Conservation (phyloP, 208 protist species). For the Leishmania guyanensis region DNA sequence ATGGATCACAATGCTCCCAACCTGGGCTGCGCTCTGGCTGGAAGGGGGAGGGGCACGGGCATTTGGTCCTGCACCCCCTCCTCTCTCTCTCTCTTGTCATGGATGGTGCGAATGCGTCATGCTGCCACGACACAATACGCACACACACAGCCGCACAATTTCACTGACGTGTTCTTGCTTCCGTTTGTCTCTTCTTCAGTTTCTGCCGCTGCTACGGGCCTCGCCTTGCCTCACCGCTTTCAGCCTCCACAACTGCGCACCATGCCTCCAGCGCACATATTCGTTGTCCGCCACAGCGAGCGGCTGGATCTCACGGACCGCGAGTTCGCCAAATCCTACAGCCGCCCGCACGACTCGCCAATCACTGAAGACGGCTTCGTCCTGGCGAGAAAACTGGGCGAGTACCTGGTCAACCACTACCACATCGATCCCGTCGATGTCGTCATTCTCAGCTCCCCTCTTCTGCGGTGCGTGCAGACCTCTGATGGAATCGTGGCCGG, state of each 20-base stretch:
- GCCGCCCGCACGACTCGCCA: conserved; percentile 62
- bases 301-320: conserved; percentile 51
- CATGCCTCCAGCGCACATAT: conserved; percentile 40
- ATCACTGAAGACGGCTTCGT: conserved; percentile 51
- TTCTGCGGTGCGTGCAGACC: conserved; percentile 59
- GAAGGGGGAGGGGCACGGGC: not conserved
- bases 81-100: not conserved
- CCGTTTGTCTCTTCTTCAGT: not conserved
- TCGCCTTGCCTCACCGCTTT: not conserved
- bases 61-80: not conserved
- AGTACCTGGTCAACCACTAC: conserved; percentile 33
- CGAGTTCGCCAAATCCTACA: conserved; percentile 32
- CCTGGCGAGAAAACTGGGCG: conserved; percentile 50
- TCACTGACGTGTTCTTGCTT: not conserved
- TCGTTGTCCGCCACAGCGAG: conserved; percentile 63
- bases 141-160: not conserved
- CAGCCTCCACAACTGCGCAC: not conserved
- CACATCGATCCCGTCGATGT: conserved; percentile 21
- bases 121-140: not conserved
- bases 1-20: too few species aligned
- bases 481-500: conserved; percentile 47
- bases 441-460: conserved; percentile 48
- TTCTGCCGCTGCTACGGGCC: not conserved
- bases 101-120: not conserved
- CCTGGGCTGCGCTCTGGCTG: not conserved